Evolutionary conservation across 2,329 filamentous ascomycete species (phyloP), one percentile per base, ranked within the genome.

Genomic region (Fusarium proliferatum): DNA sequence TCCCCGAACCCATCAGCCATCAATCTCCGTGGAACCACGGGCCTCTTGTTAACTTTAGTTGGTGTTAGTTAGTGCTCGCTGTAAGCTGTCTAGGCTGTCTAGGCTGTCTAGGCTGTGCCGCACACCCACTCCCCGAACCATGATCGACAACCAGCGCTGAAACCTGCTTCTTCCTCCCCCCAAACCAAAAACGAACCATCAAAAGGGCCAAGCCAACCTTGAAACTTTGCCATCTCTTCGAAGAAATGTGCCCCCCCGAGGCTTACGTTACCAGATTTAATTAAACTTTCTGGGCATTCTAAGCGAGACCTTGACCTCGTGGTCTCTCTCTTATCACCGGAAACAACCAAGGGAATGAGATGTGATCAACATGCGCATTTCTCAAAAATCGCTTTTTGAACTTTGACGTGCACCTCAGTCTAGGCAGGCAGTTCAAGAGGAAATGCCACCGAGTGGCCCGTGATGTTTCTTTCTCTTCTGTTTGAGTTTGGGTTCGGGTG

Each of bases 1-100:
- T 77, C 74, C 69, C 75, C 76, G 72, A 77, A 77, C 75, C 74
- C 75, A 77, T 68, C 61, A 45, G 57, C 33, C 76, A 77, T 68
- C 64, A 45, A 45, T 63, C 28, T 60, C 61, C 66, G 57, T 71
- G 59, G 28, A 55, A 65, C 60, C 64, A 63, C 58, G 60, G 63
- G 41, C 59, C 64, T 67, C 41, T 28, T 15, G 13, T 49, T 55
- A 66, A 21, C 48, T 52, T 23, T 21, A 26, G 17, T 34, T 48
- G 19, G 30, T 23, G 34, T 33, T 6, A 33, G 12, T 11, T 43
- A 41, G 39, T 57, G 42, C 15, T 45, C 43, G 17, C 19, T 48
- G 45, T 28, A 46, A 16, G 9, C 38, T 56, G 65, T 43, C 30
- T 33, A 33, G 30, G 30, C 30, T 33, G 33, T 43, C 30, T 33